Conservation (phyloP, 805 yeast species). For the Cyberlindnera veronae region DNA sequence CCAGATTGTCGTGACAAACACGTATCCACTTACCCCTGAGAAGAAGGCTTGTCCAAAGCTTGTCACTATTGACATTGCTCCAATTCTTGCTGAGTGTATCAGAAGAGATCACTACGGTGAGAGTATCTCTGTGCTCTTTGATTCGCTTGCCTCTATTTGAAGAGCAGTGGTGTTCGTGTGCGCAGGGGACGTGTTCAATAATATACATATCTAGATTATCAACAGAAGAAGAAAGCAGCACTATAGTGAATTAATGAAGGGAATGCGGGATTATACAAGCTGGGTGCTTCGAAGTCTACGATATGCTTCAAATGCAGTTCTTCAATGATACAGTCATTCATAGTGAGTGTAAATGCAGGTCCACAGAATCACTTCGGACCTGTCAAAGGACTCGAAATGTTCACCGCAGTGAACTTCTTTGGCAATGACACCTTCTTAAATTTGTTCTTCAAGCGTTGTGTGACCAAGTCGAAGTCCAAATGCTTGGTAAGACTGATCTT, state of each 20-base stretch:
- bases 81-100: constrained; percentile 96
- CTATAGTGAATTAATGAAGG: too few relatives aligned
- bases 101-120: constrained; percentile 99
- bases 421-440: constrained; percentile 89
- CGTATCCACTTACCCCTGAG: constrained; percentile 81
- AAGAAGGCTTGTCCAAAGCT: constrained; percentile 62
- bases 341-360: too few relatives aligned
- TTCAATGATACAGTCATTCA: too few relatives aligned
- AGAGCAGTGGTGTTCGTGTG: too few relatives aligned
- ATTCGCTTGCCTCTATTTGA: constrained; percentile 60
- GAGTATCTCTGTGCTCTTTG: constrained; percentile 88
- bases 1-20: constrained; percentile 91
- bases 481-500: constrained; percentile 87
- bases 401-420: constrained; percentile 85
- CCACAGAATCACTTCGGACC: constrained; percentile 24
- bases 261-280: too few relatives aligned
- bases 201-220: too few relatives aligned
- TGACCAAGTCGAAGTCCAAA: constrained; percentile 84
- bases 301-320: too few relatives aligned
- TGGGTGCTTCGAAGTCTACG: too few relatives aligned
- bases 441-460: constrained; percentile 73
- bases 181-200: too few relatives aligned
- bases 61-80: constrained; percentile 86
- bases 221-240: too few relatives aligned
- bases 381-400: constrained; percentile 63